Percentiles rank a stretch among this genome's conserved stretches.
phyloP scores from a whole-genome alignment of 192 early-diverging fungal genomes.

The Backusella tuberculispora region DNA sequence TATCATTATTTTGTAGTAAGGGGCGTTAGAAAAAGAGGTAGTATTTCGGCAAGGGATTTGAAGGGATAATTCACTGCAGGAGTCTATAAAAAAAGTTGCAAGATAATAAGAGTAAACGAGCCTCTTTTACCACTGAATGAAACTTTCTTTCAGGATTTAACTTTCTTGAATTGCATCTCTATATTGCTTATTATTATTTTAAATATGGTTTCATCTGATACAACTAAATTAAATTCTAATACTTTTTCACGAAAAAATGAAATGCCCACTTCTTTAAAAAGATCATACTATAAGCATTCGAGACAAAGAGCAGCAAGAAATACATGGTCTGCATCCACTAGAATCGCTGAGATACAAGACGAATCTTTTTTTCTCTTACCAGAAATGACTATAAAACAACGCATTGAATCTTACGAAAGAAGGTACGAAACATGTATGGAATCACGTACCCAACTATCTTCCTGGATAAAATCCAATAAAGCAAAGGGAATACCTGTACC shows the following conservation, averaged over 20 bases:
- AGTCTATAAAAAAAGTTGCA: constrained; percentile 7
- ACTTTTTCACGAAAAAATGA: constrained; percentile 13
- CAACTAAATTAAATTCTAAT: neutral
- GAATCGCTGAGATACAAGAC: neutral
- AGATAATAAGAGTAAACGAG: neutral
- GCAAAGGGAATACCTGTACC: neutral
- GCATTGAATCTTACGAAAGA: constrained; percentile 2
- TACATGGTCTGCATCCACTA: constrained; percentile 2
- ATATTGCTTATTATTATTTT: neutral
- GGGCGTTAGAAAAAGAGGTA: neutral
- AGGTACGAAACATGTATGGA: constrained; percentile 10
- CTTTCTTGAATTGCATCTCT: neutral
- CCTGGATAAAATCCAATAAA: constrained; percentile 22
- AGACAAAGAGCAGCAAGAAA: constrained; percentile 7
- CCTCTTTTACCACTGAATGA: constrained; percentile 11
- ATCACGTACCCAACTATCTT: constrained; percentile 12
- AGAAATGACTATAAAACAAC: neutral
- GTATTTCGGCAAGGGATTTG: constrained; percentile 5
- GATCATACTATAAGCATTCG: constrained; percentile 11
- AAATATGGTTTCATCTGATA: constrained; percentile 13
- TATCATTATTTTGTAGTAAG: neutral
- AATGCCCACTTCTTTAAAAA: constrained; percentile 11
- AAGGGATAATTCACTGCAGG: constrained; percentile 17
- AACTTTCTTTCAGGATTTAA: neutral
- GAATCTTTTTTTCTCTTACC: constrained; percentile 5